These are phyloP conservation scores for Phytophthora citricola DNA, from an alignment of 352 stramenopile species.

Conservation along the genomic window DNA sequence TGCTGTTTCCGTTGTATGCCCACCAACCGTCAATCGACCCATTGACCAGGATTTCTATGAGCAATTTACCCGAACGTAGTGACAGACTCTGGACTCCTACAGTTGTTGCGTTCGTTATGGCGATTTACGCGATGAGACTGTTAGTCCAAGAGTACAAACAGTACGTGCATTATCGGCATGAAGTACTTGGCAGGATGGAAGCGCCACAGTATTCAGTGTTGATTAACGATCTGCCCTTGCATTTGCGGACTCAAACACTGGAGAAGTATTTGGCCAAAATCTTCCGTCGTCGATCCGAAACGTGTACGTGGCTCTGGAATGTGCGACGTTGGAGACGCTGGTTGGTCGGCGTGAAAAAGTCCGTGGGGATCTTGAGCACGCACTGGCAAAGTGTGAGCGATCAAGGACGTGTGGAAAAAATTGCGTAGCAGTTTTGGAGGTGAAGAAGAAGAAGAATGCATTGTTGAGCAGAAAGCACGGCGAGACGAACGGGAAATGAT, in stretches of 20 bases:
- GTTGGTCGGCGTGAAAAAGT: slow-evolving; percentile 58
- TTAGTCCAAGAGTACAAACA: slow-evolving; percentile 68
- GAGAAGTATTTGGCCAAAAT: slow-evolving; percentile 77
- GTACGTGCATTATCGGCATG: slow-evolving; percentile 67
- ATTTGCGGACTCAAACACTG: slow-evolving; percentile 68
- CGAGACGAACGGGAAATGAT: slow-evolving; percentile 49
- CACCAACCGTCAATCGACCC: slow-evolving; percentile 49
- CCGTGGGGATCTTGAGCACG: slow-evolving; percentile 61
- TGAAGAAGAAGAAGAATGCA: slow-evolving; percentile 28
- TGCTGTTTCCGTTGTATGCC: slow-evolving; percentile 78
- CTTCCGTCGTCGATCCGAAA: slow-evolving; percentile 63
- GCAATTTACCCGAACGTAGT: slow-evolving; percentile 63
- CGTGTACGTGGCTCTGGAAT: slow-evolving; percentile 81
- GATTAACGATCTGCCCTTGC: slow-evolving; percentile 70
- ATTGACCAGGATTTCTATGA: slow-evolving; percentile 77
- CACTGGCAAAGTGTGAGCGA: slow-evolving; percentile 53
- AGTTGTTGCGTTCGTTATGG: slow-evolving; percentile 59
- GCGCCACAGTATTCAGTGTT: slow-evolving; percentile 78
- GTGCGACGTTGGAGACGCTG: slow-evolving; percentile 56
- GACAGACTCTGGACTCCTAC: slow-evolving; percentile 70
- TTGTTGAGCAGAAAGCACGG: slow-evolving; percentile 43
- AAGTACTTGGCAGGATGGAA: slow-evolving; percentile 59
- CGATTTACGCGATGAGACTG: slow-evolving; percentile 62
- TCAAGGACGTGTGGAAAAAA: slow-evolving; percentile 8
- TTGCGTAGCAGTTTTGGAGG: slow-evolving; percentile 28